Conservation (phyloP, 495 filamentous ascomycete species). For the Amniculicola lignicola region DNA sequence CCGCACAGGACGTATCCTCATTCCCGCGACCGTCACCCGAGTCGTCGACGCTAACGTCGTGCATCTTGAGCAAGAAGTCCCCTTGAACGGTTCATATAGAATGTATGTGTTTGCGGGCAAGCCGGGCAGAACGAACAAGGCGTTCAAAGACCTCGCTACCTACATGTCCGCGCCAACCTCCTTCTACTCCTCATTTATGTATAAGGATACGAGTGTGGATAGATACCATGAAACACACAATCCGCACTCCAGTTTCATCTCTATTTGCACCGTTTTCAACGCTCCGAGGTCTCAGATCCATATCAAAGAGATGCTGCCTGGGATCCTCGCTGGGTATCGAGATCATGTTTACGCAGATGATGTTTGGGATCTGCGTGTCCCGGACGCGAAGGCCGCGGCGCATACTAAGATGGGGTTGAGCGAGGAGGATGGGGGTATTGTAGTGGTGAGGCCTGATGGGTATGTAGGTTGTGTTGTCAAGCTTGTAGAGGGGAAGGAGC, state of each 20-base stretch:
- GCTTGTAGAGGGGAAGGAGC: conserved; percentile 70
- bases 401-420: conserved; percentile 85
- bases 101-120: conserved; percentile 80
- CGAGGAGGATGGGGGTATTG: conserved; percentile 67
- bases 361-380: conserved; percentile 67
- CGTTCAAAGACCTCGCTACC: conserved; percentile 64
- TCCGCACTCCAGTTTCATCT: conserved; percentile 79
- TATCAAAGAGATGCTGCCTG: conserved; percentile 61
- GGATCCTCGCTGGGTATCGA: conserved; percentile 58
- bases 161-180: conserved; percentile 61
- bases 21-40: conserved; percentile 72
- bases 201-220: conserved; percentile 59
- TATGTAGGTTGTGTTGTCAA: conserved; percentile 75
- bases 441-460: conserved; percentile 81
- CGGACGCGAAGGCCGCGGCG: conserved; percentile 65
- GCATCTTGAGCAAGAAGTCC: conserved; percentile 83
- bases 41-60: conserved; percentile 82
- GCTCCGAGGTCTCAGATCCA: conserved; percentile 60
- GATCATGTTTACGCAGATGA: conserved; percentile 87
- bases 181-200: conserved; percentile 65
- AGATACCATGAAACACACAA: conserved; percentile 77
- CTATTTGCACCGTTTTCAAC: conserved; percentile 69
- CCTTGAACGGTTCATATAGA: conserved; percentile 81
- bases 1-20: conserved; percentile 67
- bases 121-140: conserved; percentile 55